Evolutionary conservation across 345 rosid genomes (phyloP).

Genomic region (Melaleuca quinquenervia): DNA sequence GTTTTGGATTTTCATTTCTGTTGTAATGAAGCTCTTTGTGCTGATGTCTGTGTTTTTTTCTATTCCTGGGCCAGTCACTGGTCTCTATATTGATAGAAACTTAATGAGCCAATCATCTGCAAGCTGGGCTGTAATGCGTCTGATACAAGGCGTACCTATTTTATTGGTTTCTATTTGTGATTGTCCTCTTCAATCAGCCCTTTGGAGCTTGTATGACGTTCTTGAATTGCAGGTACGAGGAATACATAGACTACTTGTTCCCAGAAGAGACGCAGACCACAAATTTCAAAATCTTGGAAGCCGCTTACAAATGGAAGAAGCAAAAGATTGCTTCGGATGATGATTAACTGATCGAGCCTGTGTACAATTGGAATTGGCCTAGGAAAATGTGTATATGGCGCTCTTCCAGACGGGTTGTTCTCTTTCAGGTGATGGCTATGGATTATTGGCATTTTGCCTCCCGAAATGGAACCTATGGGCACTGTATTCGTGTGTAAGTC

Average conservation of each 20-base stretch:
- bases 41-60: not conserved
- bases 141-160: not conserved
- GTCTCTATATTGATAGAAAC: not conserved
- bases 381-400: not conserved
- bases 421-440: not conserved
- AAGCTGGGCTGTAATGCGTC: not conserved
- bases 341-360: not conserved
- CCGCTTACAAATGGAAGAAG: slow-evolving; percentile 75
- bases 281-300: slow-evolving; percentile 69
- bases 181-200: not conserved
- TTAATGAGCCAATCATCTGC: not conserved
- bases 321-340: slow-evolving; percentile 47
- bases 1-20: not conserved
- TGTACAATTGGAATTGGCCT: not conserved
- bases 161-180: not conserved
- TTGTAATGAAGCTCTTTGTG: not conserved
- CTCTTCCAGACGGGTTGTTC: not conserved
- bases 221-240: slow-evolving; percentile 47
- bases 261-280: slow-evolving; percentile 80
- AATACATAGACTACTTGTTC: slow-evolving; percentile 61
- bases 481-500: not conserved
- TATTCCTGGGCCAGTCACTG: too few relatives aligned
- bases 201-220: not conserved
- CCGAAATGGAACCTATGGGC: not conserved
- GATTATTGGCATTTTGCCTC: not conserved